Evolutionary conservation across 352 stramenopile genomes (phyloP), one percentile per base, ranked within the genome.

Genomic region (Phytophthora kernoviae): DNA sequence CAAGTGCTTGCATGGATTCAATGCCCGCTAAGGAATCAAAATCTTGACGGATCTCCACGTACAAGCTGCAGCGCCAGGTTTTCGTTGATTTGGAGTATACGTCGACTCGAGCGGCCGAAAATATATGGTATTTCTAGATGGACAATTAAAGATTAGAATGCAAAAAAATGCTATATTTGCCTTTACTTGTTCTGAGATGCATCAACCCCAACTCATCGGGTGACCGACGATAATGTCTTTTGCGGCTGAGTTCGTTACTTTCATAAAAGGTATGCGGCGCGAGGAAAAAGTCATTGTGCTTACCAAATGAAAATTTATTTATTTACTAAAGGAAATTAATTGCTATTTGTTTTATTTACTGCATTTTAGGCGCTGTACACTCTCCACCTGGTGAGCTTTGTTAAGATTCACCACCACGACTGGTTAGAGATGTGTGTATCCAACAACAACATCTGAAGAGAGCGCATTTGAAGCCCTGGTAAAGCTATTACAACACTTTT

Each of bases 231-330:
- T 36, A 12, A 6, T 36, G 32, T n/a, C 32, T 11, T 36, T 36
- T 36, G 32, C 32, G 6, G 11, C 11, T 6, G 11, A 36, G 6
- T 11, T 36, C 32, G 11, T 49, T n/a, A 49, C 42, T 10, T 49
- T 17, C 42, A 34, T 49, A 20, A 49, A 49, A 22, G 42, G 30
- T 26, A 49, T 49, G 42, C 42, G 18, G 7, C 42, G 42, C 22
- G 20, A 49, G 4, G 24, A 34, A n/a, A 9, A 32, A 20, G 42
- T 49, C 24, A 43, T n/a, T 15, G 24, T 15, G n/a, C 11, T 17
- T 49, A 34, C 18, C 30, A 34, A 17, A n/a, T n/a, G n/a, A n/a
- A n/a, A n/a, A n/a, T n/a, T n/a, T n/a, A n/a, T n/a, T n/a, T n/a
- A n/a, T n/a, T n/a, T n/a, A n/a, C n/a, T n/a, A n/a, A n/a, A n/a